Evolutionary conservation across 2,329 filamentous ascomycete species (phyloP), one percentile per base, ranked within the genome.

Genomic region (Berkeleyomyces rouxiae): DNA sequence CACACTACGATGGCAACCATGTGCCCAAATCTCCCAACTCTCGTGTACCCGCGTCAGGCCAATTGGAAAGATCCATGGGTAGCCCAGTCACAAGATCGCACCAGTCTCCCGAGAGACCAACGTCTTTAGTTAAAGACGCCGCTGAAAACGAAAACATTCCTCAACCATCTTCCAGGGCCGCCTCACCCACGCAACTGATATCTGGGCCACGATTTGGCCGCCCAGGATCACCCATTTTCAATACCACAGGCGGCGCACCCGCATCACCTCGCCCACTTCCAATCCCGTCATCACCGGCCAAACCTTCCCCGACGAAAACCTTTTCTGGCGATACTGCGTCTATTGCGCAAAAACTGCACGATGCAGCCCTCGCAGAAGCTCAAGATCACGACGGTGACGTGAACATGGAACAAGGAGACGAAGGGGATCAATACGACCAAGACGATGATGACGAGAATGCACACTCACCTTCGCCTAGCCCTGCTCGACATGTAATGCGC

Each of bases 401-500:
- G n/a, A 53, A 66, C 11, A 55, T 66, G 43, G 57, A 66, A n/a
- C 65, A 64, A 44, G 59, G 36, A 13, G 60, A 63, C n/a, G 60
- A 55, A 11, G 42, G 16, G 43, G 33, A 43, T n/a, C 43, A 60
- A 31, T 44, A 59, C 40, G 55, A 61, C 4, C 42, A 61, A 16
- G 64, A 66, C 31, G 64, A 66, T 23, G 79, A 81, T 46, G 81
- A 81, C 65, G 74, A 74, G 31, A 76, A 78, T 65, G 86, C 84
- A 2, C 80, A 81, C 13, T 88, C 86, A 1, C 85, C 88, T 58
- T 79, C 77, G 0, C 89, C 87, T 0, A 91, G 86, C 67, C 88
- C 88, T 0, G 83, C 87, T 58, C 81, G 88, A 67, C 86, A 87
- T 1, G 78, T 88, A 39, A 81, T 95, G 67, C 85, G 92, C 65